phyloP scores from a whole-genome alignment of 495 filamentous ascomycete species.

The Neurospora tetrasperma region DNA sequence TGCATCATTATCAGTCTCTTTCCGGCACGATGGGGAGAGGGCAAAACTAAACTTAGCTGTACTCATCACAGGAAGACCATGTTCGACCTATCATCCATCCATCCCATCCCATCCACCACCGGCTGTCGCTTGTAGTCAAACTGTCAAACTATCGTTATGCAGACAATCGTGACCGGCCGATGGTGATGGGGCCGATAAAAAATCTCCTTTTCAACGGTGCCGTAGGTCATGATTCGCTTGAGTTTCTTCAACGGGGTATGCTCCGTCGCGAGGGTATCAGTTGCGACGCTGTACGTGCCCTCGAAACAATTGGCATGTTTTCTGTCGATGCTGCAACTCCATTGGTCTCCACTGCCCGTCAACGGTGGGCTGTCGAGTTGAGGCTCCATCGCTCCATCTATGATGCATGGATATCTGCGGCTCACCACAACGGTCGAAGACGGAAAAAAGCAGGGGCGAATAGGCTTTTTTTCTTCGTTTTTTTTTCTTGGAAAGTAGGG shows the following conservation, averaged over 20 bases:
- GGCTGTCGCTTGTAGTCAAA: background rate
- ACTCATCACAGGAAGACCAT: background rate
- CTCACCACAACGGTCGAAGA: background rate
- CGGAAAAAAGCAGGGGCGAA: background rate
- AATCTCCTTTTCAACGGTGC: background rate
- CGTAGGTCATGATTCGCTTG: background rate
- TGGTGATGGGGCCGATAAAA: background rate
- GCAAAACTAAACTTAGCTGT: background rate
- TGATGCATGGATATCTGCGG: background rate
- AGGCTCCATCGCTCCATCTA: background rate
- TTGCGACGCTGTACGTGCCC: background rate
- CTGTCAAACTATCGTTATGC: background rate
- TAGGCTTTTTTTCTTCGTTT: too few species aligned
- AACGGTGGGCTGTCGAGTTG: background rate
- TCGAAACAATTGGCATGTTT: background rate
- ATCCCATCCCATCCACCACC: background rate
- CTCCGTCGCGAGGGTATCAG: background rate
- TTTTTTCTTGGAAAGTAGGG: background rate
- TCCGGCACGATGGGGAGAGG: background rate
- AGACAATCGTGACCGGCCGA: background rate
- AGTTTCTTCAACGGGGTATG: conserved; percentile 1
- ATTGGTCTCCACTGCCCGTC: background rate
- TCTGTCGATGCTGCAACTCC: background rate
- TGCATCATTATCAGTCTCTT: background rate
- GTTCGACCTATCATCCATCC: background rate